Evolutionary conservation across 164 flowering plant genomes (phyloP), one percentile per base, ranked within the genome.

Genomic region (Nymphaea colorata): DNA sequence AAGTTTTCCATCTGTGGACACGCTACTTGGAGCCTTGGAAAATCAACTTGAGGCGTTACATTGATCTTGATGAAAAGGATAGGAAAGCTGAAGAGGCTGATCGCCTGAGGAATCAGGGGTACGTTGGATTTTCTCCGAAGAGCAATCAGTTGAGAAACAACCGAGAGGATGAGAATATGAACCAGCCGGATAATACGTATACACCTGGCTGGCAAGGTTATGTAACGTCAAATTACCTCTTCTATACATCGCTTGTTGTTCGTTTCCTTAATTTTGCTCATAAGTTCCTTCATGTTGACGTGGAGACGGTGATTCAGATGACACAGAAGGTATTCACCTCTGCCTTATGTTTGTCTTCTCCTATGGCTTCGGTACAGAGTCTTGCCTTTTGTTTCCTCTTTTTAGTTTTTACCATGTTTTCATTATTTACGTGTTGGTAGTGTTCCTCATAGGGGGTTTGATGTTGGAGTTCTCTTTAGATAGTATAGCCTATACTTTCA

Each of bases 241-340:
- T 82, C 69, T 93, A 93, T 73, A 88, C 81, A 73, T 88, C 96
- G 6, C 72, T 93, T 78, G 85, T 83, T 69, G 83, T 90, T 86
- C 96, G 90, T 78, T 93, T 88, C 66, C 83, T 93, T 67, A 95
- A 93, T 15, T 93, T 93, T 81, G 91, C 95, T 0, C 96, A 90
- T 78, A 93, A 88, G 82, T 90, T 90, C 69, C 91, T 93, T 72
- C 96, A 86, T 67, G 72, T 80, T 15, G 83, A 90, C 70, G 69
- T 82, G 2, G 88, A 83, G 78, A 65, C 71, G 4, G 73, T 93
- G 59, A 80, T 84, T 8, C 82, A 80, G 82, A 88, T 93, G 96
- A 82, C 88, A 44, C 71, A 78, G 61, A 85, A 88, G 98, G 98
- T 93, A 63, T 47, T 17, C 64, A 61, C n/a, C 41, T 8, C n/a